Evolutionary conservation across 495 filamentous ascomycete genomes (phyloP).

Genomic region (Xylaria curta): DNA sequence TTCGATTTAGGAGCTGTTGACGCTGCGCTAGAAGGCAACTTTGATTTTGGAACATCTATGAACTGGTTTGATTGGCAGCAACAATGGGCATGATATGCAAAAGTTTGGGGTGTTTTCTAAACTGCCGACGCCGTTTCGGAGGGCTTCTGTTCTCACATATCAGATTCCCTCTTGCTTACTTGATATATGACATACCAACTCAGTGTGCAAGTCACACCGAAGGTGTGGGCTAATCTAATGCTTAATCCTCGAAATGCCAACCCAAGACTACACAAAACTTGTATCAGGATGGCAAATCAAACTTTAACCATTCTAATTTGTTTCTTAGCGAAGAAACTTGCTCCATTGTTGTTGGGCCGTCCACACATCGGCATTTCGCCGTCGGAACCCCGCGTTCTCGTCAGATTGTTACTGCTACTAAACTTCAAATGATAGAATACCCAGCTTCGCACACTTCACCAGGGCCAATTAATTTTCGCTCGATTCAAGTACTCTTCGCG

Average conservation of each 20-base stretch:
- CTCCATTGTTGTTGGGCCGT: background rate
- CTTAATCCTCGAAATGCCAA: background rate
- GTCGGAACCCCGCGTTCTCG: slow-evolving; percentile 2
- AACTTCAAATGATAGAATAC: background rate
- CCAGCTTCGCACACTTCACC: background rate
- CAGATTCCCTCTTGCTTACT: background rate
- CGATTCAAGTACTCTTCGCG: background rate
- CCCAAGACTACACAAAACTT: background rate
- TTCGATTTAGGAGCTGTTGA: slow-evolving; percentile 53
- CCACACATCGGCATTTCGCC: background rate
- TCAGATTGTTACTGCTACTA: background rate
- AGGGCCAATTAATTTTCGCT: background rate
- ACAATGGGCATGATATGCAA: slow-evolving; percentile 30
- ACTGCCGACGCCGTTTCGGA: background rate
- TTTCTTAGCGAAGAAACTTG: background rate
- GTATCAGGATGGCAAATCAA: background rate
- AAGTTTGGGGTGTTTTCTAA: background rate
- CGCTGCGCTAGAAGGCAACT: slow-evolving; percentile 48
- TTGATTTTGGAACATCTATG: slow-evolving; percentile 47
- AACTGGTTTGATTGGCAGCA: slow-evolving; percentile 47
- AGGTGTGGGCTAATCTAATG: background rate
- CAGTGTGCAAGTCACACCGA: background rate
- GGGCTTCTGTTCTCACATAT: background rate
- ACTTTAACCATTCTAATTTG: background rate
- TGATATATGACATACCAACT: background rate